Evolutionary conservation across 768 basidiomycete genomes (phyloP).

Genomic region (Russula earlei): DNA sequence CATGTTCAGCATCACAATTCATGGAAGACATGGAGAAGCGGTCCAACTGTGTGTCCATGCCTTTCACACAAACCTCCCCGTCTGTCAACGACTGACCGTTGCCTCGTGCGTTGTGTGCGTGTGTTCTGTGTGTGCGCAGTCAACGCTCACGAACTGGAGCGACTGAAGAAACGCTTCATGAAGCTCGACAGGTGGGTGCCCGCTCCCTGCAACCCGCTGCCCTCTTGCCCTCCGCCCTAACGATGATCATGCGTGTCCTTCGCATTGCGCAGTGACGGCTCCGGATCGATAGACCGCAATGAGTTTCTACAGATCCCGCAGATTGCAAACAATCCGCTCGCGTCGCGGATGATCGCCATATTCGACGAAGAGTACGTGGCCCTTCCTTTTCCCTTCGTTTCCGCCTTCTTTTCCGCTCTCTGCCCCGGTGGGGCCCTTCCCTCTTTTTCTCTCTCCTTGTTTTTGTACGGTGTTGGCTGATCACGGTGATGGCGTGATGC

Average conservation of each 20-base stretch:
- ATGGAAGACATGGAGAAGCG: constrained; percentile 97
- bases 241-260: background rate
- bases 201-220: constrained; percentile 12
- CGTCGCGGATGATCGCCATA: constrained; percentile 97
- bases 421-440: background rate
- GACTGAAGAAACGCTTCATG: constrained; percentile 98
- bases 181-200: constrained; percentile 79
- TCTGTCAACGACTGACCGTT: background rate
- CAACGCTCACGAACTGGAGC: constrained; percentile 87
- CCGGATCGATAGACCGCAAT: constrained; percentile 95
- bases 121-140: constrained; percentile 39
- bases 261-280: constrained; percentile 61
- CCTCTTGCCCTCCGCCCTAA: background rate
- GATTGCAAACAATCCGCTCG: constrained; percentile 95
- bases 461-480: background rate
- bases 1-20: constrained; percentile 68
- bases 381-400: background rate
- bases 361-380: constrained; percentile 87
- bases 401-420: background rate
- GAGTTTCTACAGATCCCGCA: constrained; percentile 99
- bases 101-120: background rate
- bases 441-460: background rate
- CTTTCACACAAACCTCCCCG: background rate
- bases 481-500: background rate
- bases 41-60: constrained; percentile 78